Percentiles rank a stretch among this genome's conserved stretches.
These are phyloP conservation scores for Platismatia glauca DNA, from an alignment of 495 filamentous ascomycete species.

Conservation along the genomic window DNA sequence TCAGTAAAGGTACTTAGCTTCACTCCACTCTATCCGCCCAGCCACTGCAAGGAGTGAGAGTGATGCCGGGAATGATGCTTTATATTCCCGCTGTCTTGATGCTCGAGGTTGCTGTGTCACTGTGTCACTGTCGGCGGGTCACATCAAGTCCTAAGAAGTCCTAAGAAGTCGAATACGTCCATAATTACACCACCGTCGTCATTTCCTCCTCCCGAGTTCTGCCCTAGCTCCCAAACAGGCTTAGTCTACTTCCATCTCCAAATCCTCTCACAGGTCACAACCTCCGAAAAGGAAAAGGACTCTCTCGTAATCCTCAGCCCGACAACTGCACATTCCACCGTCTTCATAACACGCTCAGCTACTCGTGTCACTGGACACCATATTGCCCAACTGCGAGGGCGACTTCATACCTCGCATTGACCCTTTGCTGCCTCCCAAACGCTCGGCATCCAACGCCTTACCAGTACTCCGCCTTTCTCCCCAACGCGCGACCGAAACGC, in stretches of 20 bases:
- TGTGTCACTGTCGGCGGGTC: not conserved
- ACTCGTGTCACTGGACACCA: not conserved
- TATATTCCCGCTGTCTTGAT: not conserved
- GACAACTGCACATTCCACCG: not conserved
- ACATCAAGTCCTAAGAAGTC: no score
- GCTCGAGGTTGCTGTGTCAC: no score
- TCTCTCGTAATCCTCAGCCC: not conserved
- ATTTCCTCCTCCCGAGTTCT: conserved; percentile 11
- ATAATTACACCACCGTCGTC: conserved; percentile 7
- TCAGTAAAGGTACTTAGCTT: not conserved
- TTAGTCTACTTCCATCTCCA: conserved; percentile 1
- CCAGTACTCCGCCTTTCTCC: conserved; percentile 16
- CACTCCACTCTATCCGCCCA: not conserved
- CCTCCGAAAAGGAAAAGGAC: not conserved
- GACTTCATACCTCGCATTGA: not conserved
- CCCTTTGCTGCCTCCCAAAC: conserved; percentile 13
- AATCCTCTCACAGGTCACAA: conserved; percentile 13
- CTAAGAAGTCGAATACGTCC: not conserved
- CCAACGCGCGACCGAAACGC: conserved; percentile 23
- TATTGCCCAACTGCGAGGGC: conserved; percentile 2
- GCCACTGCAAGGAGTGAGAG: not conserved
- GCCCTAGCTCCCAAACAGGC: not conserved
- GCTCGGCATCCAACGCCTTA: conserved; percentile 2
- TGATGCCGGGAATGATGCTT: no score
- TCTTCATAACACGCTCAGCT: not conserved